These are phyloP conservation scores for Russula sp. DNA, from an alignment of 768 basidiomycete species.

Conservation along the genomic window DNA sequence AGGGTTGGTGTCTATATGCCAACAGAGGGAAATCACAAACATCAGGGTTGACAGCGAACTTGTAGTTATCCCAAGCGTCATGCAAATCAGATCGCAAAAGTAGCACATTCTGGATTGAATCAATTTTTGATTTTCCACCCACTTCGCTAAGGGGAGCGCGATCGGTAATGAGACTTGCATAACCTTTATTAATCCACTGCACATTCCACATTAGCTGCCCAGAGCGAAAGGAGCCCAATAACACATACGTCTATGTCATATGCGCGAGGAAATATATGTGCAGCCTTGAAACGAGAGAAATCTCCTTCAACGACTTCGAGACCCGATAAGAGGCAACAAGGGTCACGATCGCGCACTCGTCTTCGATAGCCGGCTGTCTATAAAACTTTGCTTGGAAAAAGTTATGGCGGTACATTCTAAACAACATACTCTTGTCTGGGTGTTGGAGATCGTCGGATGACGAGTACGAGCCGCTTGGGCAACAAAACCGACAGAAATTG, in stretches of 20 bases:
- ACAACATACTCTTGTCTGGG: neutral
- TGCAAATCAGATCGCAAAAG: neutral
- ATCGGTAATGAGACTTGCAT: neutral
- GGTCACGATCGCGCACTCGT: neutral
- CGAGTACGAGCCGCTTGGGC: neutral
- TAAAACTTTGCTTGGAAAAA: neutral
- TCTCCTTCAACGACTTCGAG: neutral
- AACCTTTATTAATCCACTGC: neutral
- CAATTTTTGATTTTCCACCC: neutral
- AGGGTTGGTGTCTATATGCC: neutral
- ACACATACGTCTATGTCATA: neutral
- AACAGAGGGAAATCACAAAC: neutral
- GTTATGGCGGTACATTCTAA: no score
- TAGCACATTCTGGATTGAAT: neutral
- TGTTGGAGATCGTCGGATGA: neutral
- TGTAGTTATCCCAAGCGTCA: neutral
- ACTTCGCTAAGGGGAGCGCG: neutral
- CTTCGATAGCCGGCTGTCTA: neutral
- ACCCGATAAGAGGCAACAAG: neutral
- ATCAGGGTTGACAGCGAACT: neutral
- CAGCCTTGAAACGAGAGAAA: neutral
- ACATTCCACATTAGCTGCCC: neutral
- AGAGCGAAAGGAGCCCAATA: neutral
- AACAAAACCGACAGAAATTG: neutral
- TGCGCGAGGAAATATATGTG: neutral